A percentile compares a stretch with the other conserved stretches of the same genome.
phyloP scores from a whole-genome alignment of 176 grass and related monocot genomes.

The Carex myosuroides region DNA sequence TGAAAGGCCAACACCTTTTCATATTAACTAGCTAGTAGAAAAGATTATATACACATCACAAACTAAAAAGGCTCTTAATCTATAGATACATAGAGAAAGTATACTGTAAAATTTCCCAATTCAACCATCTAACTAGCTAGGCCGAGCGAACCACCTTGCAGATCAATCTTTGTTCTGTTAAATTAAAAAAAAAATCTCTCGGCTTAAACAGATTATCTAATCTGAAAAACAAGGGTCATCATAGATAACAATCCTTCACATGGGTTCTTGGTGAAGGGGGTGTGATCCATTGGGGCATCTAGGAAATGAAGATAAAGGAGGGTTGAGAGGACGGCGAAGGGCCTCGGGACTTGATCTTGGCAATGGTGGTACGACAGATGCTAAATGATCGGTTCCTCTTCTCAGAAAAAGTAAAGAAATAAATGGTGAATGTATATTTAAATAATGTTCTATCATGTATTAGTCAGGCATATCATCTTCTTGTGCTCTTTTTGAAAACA shows the following conservation, averaged over 20 bases:
- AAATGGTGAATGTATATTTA: not conserved
- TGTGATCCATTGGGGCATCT: not conserved
- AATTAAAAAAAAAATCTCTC: not conserved
- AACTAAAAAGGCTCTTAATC: slow-evolving; percentile 10
- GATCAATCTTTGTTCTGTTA: not conserved
- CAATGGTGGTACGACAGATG: not conserved
- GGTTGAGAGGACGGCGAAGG: not conserved
- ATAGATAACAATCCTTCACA: not conserved
- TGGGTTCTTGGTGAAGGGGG: not conserved
- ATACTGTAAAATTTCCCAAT: not conserved
- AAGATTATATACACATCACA: not conserved
- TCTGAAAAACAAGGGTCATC: not conserved
- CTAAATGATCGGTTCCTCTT: not conserved
- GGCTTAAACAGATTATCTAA: not conserved
- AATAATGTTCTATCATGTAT: not conserved
- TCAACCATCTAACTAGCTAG: slow-evolving; percentile 9
- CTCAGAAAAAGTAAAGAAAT: not conserved
- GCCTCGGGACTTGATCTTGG: slow-evolving; percentile 3
- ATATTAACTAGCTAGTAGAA: slow-evolving; percentile 6
- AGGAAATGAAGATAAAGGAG: slow-evolving; percentile 12
- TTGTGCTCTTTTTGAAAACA: not conserved
- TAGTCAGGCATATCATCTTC: not conserved
- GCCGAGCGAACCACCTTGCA: not conserved
- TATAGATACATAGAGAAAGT: slow-evolving; percentile 2
- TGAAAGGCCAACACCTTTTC: not conserved